Conservation (phyloP, 2,329 filamentous ascomycete genomes). For the Xylaria sp. region DNA sequence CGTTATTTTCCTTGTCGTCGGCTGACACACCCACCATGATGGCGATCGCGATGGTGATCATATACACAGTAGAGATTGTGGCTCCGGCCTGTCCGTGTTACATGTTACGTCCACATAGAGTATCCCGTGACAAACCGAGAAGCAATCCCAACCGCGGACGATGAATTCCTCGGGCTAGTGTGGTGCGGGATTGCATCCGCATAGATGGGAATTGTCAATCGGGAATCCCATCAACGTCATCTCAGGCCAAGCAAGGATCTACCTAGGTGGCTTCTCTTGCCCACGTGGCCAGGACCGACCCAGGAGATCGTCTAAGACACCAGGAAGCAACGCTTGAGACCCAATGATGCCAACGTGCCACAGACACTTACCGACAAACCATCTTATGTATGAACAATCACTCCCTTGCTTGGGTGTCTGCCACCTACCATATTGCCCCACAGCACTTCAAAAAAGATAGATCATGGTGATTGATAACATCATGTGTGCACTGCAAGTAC, state of each 20-base stretch:
- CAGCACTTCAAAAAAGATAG: slow-evolving; percentile 4
- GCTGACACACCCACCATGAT: neutral
- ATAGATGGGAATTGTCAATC: neutral
- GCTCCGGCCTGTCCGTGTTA: neutral
- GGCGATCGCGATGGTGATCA: slow-evolving; percentile 5
- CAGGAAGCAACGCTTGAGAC: neutral
- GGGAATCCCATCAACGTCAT: neutral
- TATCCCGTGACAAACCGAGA: slow-evolving; percentile 21
- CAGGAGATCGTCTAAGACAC: slow-evolving; percentile 1
- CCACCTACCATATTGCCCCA: neutral
- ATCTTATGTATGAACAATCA: neutral
- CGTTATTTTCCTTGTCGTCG: neutral
- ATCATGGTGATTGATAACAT: slow-evolving; percentile 19
- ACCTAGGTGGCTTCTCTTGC: neutral
- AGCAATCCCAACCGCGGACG: neutral
- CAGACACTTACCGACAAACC: neutral
- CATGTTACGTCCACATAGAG: neutral
- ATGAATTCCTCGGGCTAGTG: neutral
- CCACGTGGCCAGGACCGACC: slow-evolving; percentile 22
- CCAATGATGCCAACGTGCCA: neutral
- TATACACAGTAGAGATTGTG: neutral
- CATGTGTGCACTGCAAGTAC: slow-evolving; percentile 14
- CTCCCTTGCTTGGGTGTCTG: neutral
- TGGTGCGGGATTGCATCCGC: neutral
- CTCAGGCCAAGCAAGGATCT: neutral